A percentile compares a stretch with the other conserved stretches of the same genome.
Evolutionary conservation across 805 yeast species (phyloP).

Genomic region (Yueomyces sp.): DNA sequence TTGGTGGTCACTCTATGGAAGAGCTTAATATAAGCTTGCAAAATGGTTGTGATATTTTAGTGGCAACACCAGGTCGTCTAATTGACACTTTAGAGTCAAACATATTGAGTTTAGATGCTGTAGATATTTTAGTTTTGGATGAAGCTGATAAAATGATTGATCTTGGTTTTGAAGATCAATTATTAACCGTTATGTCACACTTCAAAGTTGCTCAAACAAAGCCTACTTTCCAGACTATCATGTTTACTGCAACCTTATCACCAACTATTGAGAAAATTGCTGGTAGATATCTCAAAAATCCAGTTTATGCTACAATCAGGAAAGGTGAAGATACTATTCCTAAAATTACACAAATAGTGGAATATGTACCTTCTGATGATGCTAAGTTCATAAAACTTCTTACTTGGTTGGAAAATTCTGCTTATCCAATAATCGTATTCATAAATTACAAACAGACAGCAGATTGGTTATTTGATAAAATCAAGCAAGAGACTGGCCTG

Average conservation of each 20-base stretch:
- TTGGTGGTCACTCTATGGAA: constrained; percentile 84
- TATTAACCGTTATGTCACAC: constrained; percentile 53
- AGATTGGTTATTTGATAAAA: constrained; percentile 45
- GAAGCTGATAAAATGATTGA: constrained; percentile 96
- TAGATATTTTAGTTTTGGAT: constrained; percentile 66
- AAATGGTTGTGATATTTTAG: constrained; percentile 59
- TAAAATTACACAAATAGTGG: constrained; percentile 53
- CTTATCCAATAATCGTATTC: constrained; percentile 63
- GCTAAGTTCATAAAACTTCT: constrained; percentile 28
- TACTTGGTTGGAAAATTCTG: constrained; percentile 13
- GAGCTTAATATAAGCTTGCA: constrained; percentile 49
- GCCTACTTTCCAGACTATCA: constrained; percentile 41
- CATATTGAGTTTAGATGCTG: constrained; percentile 43
- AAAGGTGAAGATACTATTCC: constrained; percentile 44
- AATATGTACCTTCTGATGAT: constrained; percentile 33
- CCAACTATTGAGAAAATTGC: constrained; percentile 56
- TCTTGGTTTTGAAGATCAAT: constrained; percentile 81
- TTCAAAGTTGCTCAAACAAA: constrained; percentile 21
- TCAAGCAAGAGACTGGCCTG: constrained; percentile 32
- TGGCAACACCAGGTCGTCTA: constrained; percentile 91
- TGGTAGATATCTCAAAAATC: constrained; percentile 42
- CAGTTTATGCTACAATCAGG: constrained; percentile 58
- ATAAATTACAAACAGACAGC: constrained; percentile 67
- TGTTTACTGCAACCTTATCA: constrained; percentile 94
- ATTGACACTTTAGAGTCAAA: constrained; percentile 66